Percentiles rank a stretch among this genome's conserved stretches.
Evolutionary conservation across 2,329 filamentous ascomycete species (phyloP).

Genomic region (Dendryphion nanum): DNA sequence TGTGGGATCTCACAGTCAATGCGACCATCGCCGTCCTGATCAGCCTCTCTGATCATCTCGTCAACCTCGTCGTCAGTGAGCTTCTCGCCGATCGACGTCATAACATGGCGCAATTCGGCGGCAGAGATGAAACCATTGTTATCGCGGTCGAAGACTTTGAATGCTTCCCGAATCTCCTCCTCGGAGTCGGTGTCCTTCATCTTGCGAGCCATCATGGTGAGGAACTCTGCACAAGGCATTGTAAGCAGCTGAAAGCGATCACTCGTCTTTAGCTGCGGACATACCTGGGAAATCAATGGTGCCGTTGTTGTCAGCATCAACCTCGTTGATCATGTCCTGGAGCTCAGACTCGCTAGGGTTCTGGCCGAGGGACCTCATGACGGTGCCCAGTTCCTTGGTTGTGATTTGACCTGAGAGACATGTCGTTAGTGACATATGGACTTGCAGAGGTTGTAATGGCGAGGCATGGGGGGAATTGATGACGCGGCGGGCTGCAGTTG

Average conservation of each 20-base stretch:
- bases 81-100: constrained; percentile 65
- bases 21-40: constrained; percentile 62
- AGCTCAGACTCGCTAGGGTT: constrained; percentile 63
- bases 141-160: constrained; percentile 66
- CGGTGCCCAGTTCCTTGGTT: constrained; percentile 61
- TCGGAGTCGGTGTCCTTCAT: constrained; percentile 63
- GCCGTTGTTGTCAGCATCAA: constrained; percentile 64
- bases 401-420: constrained; percentile 58
- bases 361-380: constrained; percentile 64
- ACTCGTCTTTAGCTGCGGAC: too few species aligned
- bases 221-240: constrained; percentile 53
- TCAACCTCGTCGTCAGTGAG: constrained; percentile 62
- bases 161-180: constrained; percentile 64
- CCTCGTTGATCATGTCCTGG: constrained; percentile 67
- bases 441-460: constrained; percentile 3
- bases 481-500: too few species aligned
- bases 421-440: constrained; percentile 20
- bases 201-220: constrained; percentile 64
- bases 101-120: constrained; percentile 61
- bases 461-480: too few species aligned
- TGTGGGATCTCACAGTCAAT: constrained; percentile 57
- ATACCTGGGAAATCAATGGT: constrained; percentile 64
- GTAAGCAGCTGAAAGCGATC: constrained; percentile 12
- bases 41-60: constrained; percentile 65
- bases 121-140: constrained; percentile 65